Percentiles rank a stretch among this genome's conserved stretches.
These are phyloP conservation scores for Delitschia confertaspora DNA, from an alignment of 495 filamentous ascomycete species.

Conservation along the genomic window DNA sequence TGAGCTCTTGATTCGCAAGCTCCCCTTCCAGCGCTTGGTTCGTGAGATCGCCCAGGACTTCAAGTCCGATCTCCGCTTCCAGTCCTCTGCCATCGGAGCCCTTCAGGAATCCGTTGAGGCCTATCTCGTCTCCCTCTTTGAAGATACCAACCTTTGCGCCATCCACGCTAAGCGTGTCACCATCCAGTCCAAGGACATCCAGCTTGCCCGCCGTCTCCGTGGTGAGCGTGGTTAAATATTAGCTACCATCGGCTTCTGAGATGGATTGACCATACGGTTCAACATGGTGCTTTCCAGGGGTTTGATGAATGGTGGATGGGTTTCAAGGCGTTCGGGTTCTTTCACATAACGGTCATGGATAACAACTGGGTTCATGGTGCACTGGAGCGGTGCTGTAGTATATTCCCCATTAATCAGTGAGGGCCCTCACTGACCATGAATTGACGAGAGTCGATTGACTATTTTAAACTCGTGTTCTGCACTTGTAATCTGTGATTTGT, in stretches of 20 bases:
- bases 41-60: constrained; percentile 99
- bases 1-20: constrained; percentile 99
- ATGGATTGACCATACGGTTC: constrained; percentile 8
- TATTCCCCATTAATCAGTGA: constrained; percentile 25
- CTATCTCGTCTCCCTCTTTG: constrained; percentile 99
- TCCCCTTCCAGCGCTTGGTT: constrained; percentile 99
- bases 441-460: constrained; percentile 15
- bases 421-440: constrained; percentile 20
- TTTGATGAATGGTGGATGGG: constrained; percentile 7
- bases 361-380: constrained; percentile 13
- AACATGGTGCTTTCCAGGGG: background rate
- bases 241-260: background rate
- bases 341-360: too few species aligned
- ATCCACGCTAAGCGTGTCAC: constrained; percentile 98
- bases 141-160: constrained; percentile 99
- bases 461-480: background rate
- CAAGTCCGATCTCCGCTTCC: constrained; percentile 99
- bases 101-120: constrained; percentile 99
- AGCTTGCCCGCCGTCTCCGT: constrained; percentile 92
- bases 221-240: constrained; percentile 71
- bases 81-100: constrained; percentile 98
- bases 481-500: too few species aligned
- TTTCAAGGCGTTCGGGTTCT: constrained; percentile 19
- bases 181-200: constrained; percentile 74
- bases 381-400: constrained; percentile 21